A percentile compares a stretch with the other conserved stretches of the same genome.
phyloP scores from a whole-genome alignment of 1,284 basidiomycete genomes.

The Trichosporon sp. region DNA sequence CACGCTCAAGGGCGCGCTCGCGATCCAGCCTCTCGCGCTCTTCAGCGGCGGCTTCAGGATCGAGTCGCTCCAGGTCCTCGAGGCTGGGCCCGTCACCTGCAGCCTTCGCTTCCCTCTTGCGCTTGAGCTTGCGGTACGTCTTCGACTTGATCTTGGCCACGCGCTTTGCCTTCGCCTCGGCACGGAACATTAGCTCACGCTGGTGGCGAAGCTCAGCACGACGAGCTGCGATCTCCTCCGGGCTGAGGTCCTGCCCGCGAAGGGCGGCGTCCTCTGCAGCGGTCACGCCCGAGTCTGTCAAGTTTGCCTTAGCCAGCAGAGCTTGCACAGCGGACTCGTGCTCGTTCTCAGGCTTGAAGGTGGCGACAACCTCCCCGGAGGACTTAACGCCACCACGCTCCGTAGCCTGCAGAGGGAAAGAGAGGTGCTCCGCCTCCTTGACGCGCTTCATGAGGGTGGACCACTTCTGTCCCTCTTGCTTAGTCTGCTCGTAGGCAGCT shows the following conservation, averaged over 20 bases:
- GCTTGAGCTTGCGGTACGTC: constrained; percentile 77
- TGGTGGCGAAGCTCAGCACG: constrained; percentile 76
- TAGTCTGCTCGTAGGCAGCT: constrained; percentile 90
- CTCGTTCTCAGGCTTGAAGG: constrained; percentile 72
- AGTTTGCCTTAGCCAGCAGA: constrained; percentile 67
- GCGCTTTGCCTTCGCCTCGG: constrained; percentile 83
- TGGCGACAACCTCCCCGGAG: constrained; percentile 41
- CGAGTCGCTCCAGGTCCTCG: constrained; percentile 51
- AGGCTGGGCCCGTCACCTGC: constrained; percentile 47
- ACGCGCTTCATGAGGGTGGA: constrained; percentile 81
- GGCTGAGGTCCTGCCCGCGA: constrained; percentile 61
- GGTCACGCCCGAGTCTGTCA: constrained; percentile 70
- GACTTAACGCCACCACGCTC: constrained; percentile 45
- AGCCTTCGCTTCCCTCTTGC: constrained; percentile 66
- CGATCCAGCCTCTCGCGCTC: constrained; percentile 65
- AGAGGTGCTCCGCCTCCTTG: constrained; percentile 84
- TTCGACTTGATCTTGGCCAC: constrained; percentile 95
- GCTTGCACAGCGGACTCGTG: constrained; percentile 72
- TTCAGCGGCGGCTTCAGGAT: constrained; percentile 56
- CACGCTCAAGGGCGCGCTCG: constrained; percentile 74
- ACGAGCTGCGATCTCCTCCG: constrained; percentile 76
- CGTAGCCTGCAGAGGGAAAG: constrained; percentile 84
- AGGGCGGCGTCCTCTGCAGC: constrained; percentile 74
- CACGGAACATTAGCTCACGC: constrained; percentile 90
- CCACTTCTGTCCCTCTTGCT: constrained; percentile 91